Evolutionary conservation across 345 rosid species (phyloP).

Genomic region (Euphorbia lathyris): DNA sequence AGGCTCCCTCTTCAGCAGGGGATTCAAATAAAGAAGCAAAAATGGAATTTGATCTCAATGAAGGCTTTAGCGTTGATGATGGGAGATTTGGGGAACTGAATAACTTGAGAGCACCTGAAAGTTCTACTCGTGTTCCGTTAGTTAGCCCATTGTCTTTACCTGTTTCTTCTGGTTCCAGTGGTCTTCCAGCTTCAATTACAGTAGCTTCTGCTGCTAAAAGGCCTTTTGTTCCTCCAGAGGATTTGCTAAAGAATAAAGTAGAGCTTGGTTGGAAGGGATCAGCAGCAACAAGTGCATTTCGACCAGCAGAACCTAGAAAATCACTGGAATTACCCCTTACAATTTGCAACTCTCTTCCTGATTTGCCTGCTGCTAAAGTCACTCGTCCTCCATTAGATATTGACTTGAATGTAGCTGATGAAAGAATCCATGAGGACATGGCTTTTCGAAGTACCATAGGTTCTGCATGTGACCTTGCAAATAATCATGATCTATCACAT

Average conservation of each 20-base stretch:
- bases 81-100: conserved; percentile 38
- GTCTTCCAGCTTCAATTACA: conserved; percentile 64
- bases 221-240: conserved; percentile 75
- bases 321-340: conserved; percentile 39
- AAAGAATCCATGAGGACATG: conserved; percentile 71
- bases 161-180: conserved; percentile 41
- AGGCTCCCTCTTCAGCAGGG: conserved; percentile 27
- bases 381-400: conserved; percentile 56
- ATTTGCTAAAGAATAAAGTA: conserved; percentile 59
- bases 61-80: conserved; percentile 67
- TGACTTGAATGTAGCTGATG: conserved; percentile 85
- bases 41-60: conserved; percentile 81
- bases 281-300: conserved; percentile 96
- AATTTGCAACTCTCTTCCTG: conserved; percentile 27
- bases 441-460: conserved; percentile 38
- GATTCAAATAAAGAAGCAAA: conserved; percentile 47
- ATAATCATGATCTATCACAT: conserved; percentile 27
- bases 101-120: conserved; percentile 34
- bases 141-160: conserved; percentile 39
- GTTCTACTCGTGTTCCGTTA: conserved; percentile 40
- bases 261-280: conserved; percentile 96
- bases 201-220: conserved; percentile 90
- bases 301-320: conserved; percentile 93
- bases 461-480: conserved; percentile 29
- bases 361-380: conserved; percentile 42